Base-by-base conservation (phyloP, 495 filamentous ascomycete species). In the Lasiosphaeria ovina region DNA sequence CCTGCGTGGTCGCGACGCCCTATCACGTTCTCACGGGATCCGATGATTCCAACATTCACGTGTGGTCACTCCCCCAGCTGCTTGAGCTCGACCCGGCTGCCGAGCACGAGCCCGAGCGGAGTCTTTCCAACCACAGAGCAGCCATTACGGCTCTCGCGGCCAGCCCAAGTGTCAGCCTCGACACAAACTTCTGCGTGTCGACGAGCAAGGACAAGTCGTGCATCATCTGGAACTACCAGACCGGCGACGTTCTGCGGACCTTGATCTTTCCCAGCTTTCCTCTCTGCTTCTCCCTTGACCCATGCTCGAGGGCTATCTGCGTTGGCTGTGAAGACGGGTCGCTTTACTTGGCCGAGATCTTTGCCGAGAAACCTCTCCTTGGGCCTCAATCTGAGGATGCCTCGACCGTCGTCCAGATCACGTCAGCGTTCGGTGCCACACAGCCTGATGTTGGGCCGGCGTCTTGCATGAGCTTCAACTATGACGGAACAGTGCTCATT, bases 161-260 rank as follows among this genome's bases (percentile, higher is more conserved):
- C 38, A 88, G 88, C 54, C 86, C 89, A 62, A 88, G 86, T 67
- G 73, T 81, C 33, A 86, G 83, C 69, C 62, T 61, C 35, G 79
- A 81, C 56, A 85, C 85, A 55, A 92, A 89, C 65, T 84, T 94
- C 57, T 89, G 85, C 58, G 79, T 96, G 14, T 91, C 92, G 3
- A 83, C 85, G 1, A 89, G 90, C 56, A 83, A 87, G 61, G 92
- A 96, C 70, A 88, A 87, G 64, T 92, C 86, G 1, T 89, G 87
- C 61, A 86, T 94, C 62, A 82, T 90, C 57, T 98, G 94, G 94
- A 90, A 97, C 70, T 94, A 93, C 68, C 83, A 87, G 34, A 89
- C 82, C 1, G 92, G 92, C 40, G 79, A 79, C 35, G 78, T 85
- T 31, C 71, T 97, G 58, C 86, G 92, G 61, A 96, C 91, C 16